These are phyloP conservation scores for Trichophyton mentagrophytes DNA, from an alignment of 2,329 filamentous ascomycete species.

Conservation along the genomic window DNA sequence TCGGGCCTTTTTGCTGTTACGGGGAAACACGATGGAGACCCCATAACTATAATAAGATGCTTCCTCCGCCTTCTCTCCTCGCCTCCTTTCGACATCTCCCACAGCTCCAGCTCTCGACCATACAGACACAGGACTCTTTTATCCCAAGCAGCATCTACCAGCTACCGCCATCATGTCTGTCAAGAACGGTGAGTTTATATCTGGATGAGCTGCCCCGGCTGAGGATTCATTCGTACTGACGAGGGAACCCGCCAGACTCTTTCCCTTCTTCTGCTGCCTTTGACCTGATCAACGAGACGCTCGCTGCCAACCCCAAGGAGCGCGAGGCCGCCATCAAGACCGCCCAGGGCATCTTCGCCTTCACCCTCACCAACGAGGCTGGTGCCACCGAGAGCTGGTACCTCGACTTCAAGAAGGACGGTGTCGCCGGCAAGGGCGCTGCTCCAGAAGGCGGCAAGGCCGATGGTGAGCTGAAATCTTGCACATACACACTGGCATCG, in stretches of 20 bases:
- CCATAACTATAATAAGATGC: not conserved
- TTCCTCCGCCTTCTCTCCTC: not conserved
- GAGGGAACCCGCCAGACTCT: not conserved
- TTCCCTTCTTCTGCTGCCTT: conserved; percentile 89
- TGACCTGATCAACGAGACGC: conserved; percentile 65
- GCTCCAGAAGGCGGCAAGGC: conserved; percentile 61
- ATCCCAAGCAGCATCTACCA: not conserved
- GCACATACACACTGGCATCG: too few relatives aligned
- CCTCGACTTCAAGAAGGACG: conserved; percentile 87
- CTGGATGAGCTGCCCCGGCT: not conserved
- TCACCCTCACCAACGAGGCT: conserved; percentile 76
- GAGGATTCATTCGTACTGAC: not conserved
- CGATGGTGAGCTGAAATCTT: conserved; percentile 45
- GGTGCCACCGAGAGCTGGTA: conserved; percentile 80
- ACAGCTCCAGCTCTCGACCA: not conserved
- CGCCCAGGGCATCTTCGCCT: conserved; percentile 75
- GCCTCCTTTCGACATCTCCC: not conserved
- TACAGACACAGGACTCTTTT: too few relatives aligned
- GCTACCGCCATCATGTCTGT: conserved; percentile 49
- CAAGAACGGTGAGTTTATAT: conserved; percentile 49
- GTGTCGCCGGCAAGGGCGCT: conserved; percentile 63
- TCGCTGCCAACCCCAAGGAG: conserved; percentile 56
- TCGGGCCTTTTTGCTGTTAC: not conserved
- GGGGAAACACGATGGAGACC: not conserved
- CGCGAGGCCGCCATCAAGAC: conserved; percentile 82